Base-by-base conservation (phyloP, 139 green algal genomes). In the Gonium pectorale region DNA sequence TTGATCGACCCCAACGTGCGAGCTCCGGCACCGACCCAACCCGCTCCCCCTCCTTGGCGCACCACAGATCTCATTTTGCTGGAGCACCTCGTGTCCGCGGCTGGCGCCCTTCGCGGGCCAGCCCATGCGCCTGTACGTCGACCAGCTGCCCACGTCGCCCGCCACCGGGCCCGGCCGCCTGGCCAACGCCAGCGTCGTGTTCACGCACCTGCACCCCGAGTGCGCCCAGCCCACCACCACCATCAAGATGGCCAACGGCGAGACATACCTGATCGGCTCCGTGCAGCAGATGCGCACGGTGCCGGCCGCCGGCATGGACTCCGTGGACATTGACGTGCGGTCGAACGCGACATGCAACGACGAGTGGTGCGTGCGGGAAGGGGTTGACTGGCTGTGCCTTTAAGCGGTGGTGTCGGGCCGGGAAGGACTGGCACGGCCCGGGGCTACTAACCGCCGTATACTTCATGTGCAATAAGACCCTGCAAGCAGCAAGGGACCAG, bases 301-400 rank as follows among this genome's bases (percentile, higher is more conserved):
- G 33, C 49, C 66, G 19, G 3, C n/a, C 0, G 31, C 64, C 0
- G 64, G 64, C 33, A 22, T 85, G 33, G 63, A 40, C 22, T 43
- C 44, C 5, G 27, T 85, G 64, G 79, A 85, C 27, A 59, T 85
- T 26, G 79, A 85, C 19, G 64, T 85, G 35, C 29, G 13, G 5
- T 24, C 33, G 1, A 3, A 33, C 0, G 64, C 46, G 0, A 15
- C 3, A 29, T 85, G 79, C 79, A 29, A 75, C 56, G 79, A 77
- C 64, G 29, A 85, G 24, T 85, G 77, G 77, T 73, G 41, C 37
- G 66, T n/a, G n/a, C n/a, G n/a, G n/a, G n/a, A n/a, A n/a, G n/a
- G n/a, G n/a, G n/a, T n/a, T n/a, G n/a, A n/a, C n/a, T n/a, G n/a
- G n/a, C n/a, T n/a, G n/a, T n/a, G n/a, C n/a, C n/a, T n/a, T n/a